Conservation (phyloP, 352 stramenopile species). For the Pythium chondricola region DNA sequence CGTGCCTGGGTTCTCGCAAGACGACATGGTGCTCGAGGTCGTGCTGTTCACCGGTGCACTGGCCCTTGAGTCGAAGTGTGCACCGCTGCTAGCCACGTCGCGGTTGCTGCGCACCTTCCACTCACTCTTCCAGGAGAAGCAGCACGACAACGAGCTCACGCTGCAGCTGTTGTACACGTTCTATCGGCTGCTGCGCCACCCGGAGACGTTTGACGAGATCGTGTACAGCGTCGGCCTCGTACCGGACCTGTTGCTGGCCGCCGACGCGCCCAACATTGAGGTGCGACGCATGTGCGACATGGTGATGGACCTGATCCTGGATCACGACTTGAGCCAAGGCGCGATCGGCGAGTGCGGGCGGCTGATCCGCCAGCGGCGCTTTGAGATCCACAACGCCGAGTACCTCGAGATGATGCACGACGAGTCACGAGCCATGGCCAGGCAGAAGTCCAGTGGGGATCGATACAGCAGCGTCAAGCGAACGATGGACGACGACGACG, state of each 20-base stretch:
- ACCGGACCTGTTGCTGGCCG: slow-evolving; percentile 68
- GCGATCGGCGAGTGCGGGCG: slow-evolving; percentile 65
- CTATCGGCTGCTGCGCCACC: slow-evolving; percentile 68
- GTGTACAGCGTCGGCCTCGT: slow-evolving; percentile 70
- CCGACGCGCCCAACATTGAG: slow-evolving; percentile 73
- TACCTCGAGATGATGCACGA: slow-evolving; percentile 83
- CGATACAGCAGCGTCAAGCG: slow-evolving; percentile 13
- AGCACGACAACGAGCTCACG: slow-evolving; percentile 82
- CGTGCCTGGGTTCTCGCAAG: slow-evolving; percentile 88
- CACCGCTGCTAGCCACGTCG: slow-evolving; percentile 65
- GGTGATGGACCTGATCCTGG: slow-evolving; percentile 80
- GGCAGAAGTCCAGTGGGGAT: slow-evolving; percentile 17
- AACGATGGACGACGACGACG: slow-evolving; percentile 22
- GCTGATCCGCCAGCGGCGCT: slow-evolving; percentile 74
- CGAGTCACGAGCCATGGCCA: slow-evolving; percentile 16
- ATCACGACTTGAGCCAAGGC: slow-evolving; percentile 64
- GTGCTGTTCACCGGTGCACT: slow-evolving; percentile 82
- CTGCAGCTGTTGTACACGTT: slow-evolving; percentile 78
- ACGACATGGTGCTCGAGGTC: slow-evolving; percentile 90
- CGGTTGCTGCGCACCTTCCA: slow-evolving; percentile 71
- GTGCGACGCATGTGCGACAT: slow-evolving; percentile 83
- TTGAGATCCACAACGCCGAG: slow-evolving; percentile 85
- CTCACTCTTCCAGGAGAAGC: slow-evolving; percentile 80
- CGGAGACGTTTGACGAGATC: slow-evolving; percentile 76
- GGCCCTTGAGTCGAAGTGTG: slow-evolving; percentile 79